Evolutionary conservation across 2,329 filamentous ascomycete species (phyloP), one percentile per base, ranked within the genome.

Genomic region (Aschersonia sp.): DNA sequence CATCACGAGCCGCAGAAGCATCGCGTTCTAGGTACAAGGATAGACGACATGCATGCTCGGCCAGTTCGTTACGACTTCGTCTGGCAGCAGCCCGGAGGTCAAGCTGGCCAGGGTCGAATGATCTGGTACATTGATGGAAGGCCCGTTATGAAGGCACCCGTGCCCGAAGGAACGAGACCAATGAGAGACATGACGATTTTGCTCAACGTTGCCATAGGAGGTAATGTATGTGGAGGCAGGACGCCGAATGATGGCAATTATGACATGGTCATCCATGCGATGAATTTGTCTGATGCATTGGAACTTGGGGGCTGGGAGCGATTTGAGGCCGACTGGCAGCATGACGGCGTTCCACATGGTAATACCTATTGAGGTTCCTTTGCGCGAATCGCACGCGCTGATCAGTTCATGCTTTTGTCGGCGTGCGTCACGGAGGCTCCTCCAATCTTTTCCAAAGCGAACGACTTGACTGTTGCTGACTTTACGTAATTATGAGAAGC

Each of bases 181-280:
- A 67, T 80, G 60, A 69, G 72, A 48, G 76, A 80, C 30, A 79
- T 71, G 61, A 69, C 69, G 20, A 61, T 80, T 6, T 59, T 80
- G 50, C 66, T 80, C 20, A 80, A 80, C 50, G 66, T 80, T n/a
- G 77, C 77, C 1, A 78, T 80, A 72, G 77, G 77, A 0, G 77
- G 77, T 0, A 78, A 74, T 50, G 76, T 80, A 4, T 78, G 75
- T 52, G 60, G 67, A 12, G 75, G 74, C 0, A 68, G 67, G 55
- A 60, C 65, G 10, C 77, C 77, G 1, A 58, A 54, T 0, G 69
- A 78, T 52, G 77, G 77, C 0, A 59, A 63, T 29, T 80, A 80
- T 55, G 76, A 80, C 49, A 67, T 80, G 59, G 67, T 77, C 2
- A 62, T 80, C 0, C 70, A 74, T 49, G 65, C 67, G 30, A 52